Conservation (phyloP, 306 rosid genomes). For the Malus asiatica region DNA sequence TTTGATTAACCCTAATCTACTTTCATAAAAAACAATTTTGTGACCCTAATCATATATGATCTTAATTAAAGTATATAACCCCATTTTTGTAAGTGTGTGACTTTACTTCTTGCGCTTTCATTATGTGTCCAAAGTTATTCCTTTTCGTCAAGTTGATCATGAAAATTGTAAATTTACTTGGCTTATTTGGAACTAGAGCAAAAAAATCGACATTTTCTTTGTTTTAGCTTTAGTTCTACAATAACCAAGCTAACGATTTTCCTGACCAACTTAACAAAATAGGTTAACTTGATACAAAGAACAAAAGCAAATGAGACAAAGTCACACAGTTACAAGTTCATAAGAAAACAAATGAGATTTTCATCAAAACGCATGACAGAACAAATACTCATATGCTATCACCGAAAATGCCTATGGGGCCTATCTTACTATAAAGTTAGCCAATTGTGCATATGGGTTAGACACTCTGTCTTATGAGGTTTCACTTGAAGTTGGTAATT, state of each 20-base stretch:
- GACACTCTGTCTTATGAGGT: conserved; percentile 50
- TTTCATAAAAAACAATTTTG: neutral
- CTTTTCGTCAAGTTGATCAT: neutral
- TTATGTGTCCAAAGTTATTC: too few species aligned
- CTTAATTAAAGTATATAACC: too few species aligned
- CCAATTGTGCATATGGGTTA: conserved; percentile 61
- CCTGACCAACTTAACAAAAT: neutral
- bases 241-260: neutral
- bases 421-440: conserved; percentile 45
- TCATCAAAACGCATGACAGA: conserved; percentile 17
- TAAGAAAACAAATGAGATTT: too few species aligned
- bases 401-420: conserved; percentile 41
- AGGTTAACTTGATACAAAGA: neutral
- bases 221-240: neutral
- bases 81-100: too few species aligned
- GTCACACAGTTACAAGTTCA: neutral
- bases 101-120: neutral
- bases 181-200: neutral
- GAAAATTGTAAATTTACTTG: too few species aligned
- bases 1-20: neutral
- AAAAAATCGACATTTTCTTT: too few species aligned
- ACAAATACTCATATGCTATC: conserved; percentile 38
- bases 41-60: neutral
- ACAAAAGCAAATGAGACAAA: too few species aligned
- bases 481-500: conserved; percentile 33